Conservation (phyloP, 352 stramenopile genomes). For the Pythium aristosporum region DNA sequence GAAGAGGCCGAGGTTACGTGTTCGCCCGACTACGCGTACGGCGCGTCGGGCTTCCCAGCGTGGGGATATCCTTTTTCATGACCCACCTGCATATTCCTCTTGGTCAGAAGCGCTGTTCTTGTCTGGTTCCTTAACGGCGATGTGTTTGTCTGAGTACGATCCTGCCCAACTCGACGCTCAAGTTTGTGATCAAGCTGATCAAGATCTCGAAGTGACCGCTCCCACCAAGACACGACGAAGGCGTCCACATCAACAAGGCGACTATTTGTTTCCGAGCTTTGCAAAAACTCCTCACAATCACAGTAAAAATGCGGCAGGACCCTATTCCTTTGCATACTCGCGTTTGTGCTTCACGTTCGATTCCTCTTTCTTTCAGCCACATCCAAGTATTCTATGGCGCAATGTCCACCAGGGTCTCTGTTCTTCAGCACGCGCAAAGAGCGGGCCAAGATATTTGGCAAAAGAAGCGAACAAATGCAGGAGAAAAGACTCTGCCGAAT, state of each 20-base stretch:
- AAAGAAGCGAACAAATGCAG: too few relatives aligned
- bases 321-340: background rate
- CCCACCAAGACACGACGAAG: background rate
- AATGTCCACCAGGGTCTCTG: too few relatives aligned
- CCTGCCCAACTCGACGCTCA: slow-evolving; percentile 88
- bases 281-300: background rate
- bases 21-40: slow-evolving; percentile 95
- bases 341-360: background rate
- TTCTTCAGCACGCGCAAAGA: too few relatives aligned
- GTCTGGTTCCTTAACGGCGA: slow-evolving; percentile 37
- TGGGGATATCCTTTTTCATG: slow-evolving; percentile 86
- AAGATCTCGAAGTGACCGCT: slow-evolving; percentile 38
- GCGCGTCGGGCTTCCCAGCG: slow-evolving; percentile 86
- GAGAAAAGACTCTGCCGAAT: too few relatives aligned
- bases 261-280: background rate
- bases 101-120: slow-evolving; percentile 5
- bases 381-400: too few relatives aligned
- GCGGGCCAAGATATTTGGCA: too few relatives aligned
- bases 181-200: slow-evolving; percentile 93
- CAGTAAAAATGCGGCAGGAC: background rate
- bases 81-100: slow-evolving; percentile 1
- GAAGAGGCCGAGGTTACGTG: slow-evolving; percentile 92
- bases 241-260: background rate
- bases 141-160: slow-evolving; percentile 57
- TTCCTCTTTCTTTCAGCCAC: background rate